Evolutionary conservation across 805 yeast genomes (phyloP), one percentile per base, ranked within the genome.

Genomic region (Starmera quercuum): DNA sequence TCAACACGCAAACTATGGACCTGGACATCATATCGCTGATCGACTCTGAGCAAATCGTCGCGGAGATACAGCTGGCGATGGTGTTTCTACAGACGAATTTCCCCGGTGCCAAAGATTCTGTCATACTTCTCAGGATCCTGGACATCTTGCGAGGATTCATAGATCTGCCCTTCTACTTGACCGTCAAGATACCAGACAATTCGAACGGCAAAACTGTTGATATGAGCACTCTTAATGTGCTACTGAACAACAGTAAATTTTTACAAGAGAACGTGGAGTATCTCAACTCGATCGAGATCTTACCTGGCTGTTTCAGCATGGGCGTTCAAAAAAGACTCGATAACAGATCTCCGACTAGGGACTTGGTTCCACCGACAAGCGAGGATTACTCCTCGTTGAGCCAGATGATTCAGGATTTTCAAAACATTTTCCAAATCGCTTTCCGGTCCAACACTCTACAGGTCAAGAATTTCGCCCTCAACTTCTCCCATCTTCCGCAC

Each of bases 1-100:
- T 83, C 21, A 76, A 77, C 36, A 71, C 81, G 2, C 73, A 79
- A 44, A 64, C 66, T 11, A 74, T 79, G 77, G 77, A 75, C 25
- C 64, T 66, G 46, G 63, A 68, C 39, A 58, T 67, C 25, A 59
- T 62, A 3, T 46, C 59, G 42, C 33, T 47, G 12, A 41, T 54
- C 13, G 38, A 32, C 3, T 35, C 52, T 3, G 39, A 39, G 9
- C 45, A 38, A n/a, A 35, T 62, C 4, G 4, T 47, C 6, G 22
- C 29, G 0, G 53, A 52, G 9, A 30, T 76, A 6, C 53, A 60
- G 4, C 38, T 38, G 7, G 48, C 71, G 1, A 49, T 65, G 1
- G 39, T 32, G 2, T 64, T 64, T 63, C 40, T 66, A 7, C 30
- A 42, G 10, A 14, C 35, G 4, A 41, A 51, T 21, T 42, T 38